Evolutionary conservation across 192 early-diverging fungal species (phyloP), one percentile per base, ranked within the genome.

Genomic region (Paraglomus occultum): DNA sequence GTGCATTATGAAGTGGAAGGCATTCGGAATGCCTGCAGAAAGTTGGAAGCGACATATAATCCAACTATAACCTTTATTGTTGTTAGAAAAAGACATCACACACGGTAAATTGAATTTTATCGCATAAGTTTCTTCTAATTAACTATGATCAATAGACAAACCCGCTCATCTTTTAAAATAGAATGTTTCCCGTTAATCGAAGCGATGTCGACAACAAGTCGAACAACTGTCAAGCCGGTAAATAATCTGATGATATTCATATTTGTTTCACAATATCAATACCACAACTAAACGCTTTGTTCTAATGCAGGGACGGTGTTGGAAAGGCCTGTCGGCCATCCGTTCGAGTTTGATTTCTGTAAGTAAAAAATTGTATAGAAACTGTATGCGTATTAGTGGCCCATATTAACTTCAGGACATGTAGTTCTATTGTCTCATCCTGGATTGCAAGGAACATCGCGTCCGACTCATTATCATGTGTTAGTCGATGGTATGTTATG

Each of bases 61-160:
- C 95, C 95, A 1, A 74, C 79, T 15, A 83, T 99, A 42, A 95
- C 95, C 6, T 95, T 88, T 77, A 79, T 94, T 5, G 80, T 91
- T 10, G 90, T 92, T 1, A 91, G 93, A 72, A 96, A 98, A 76
- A 89, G 94, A 12, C 94, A 98, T 74, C 92, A 94, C 51, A 88
- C 91, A 2, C 79, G 90, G 7, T 92, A 46, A 23, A 6, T n/a
- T 55, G 22, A 4, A 45, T 6, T 14, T 4, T 12, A 18, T 5
- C 23, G 43, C 0, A 45, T 44, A 44, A 7, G 14, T 9, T 22
- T 43, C 47, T 22, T 67, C 12, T 3, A 45, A 17, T 54, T 54
- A 1, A 55, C 17, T 8, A 31, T n/a, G 4, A 44, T 55, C 6
- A 65, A 4, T 50, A 49, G 15, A 12, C 8, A 4, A 31, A 40